Evolutionary conservation across 768 basidiomycete species (phyloP), one percentile per base, ranked within the genome.

Genomic region (Lactarius trivialis): DNA sequence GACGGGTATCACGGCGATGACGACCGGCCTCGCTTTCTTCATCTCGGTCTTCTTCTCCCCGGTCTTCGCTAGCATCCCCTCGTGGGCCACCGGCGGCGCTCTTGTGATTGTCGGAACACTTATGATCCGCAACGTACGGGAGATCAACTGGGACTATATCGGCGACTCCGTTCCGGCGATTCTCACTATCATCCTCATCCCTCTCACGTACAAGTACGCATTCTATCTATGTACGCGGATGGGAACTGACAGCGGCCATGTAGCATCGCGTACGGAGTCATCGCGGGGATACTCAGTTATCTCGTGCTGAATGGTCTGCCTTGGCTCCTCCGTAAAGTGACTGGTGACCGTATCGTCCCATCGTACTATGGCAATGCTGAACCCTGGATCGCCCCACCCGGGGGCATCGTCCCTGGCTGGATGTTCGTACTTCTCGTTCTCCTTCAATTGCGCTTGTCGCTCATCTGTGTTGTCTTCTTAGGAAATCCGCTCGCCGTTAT

Each of bases 101-200:
- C 77, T 94, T 37, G 82, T 90, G 48, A 86, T 94, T 58, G 91
- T 91, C 12, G 91, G 91, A n/a, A 88, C 86, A 17, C 77, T 92
- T 68, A 93, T 93, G 91, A 89, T 91, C 73, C 82, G 88, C 53
- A 87, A 85, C 68, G 88, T 90, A 24, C 80, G 84, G 34, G 91
- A 91, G 51, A 87, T 94, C 73, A 94, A 94, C 73, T 94, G 91
- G 91, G 80, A 86, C 69, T 94, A 92, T 70, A 79, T 89, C 24
- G 91, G 91, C 8, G 91, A 93, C 69, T 82, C 87, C n/a, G 82
- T 93, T 0, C 91, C 91, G 14, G 90, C 91, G 0, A 93, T 94
- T 79, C 73, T 94, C 53, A 89, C 88, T 0, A 76, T 94, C 61
- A 78, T 93, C 55, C 80, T 89, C 57, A 93, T 93, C 61, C 89